Base-by-base conservation (phyloP, 495 filamentous ascomycete genomes). In the Alectoria sarmentosa region DNA sequence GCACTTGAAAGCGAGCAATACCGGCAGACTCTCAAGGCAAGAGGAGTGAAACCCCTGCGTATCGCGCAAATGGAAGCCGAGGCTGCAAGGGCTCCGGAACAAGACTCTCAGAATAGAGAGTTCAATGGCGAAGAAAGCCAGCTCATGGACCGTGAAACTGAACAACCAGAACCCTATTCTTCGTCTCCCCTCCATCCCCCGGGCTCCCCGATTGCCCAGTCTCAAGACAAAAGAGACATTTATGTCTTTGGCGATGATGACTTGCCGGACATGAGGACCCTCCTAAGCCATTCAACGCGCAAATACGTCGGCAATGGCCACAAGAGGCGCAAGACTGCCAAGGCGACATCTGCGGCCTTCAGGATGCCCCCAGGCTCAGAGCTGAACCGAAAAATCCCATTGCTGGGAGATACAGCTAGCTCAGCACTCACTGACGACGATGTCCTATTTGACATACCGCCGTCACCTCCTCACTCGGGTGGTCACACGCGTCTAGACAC, bases 1-100 rank as follows among this genome's bases (percentile, higher is more conserved):
- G 72, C 83, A 3, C 69, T 88, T 8, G 89, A 92, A 68, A 80
- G 80, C 67, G 87, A 80, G n/a, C 82, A 83, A 63, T 90, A 91
- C 70, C 77, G 79, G 28, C 80, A 70, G 11, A 76, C 79, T 13
- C 80, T 90, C 71, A 84, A 81, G 61, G 82, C 82, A 9, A 75
- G 85, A 49, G 88, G 88, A 0, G 65, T 90, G 11, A 83, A 81
- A 64, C 87, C 88, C 1, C 74, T 90, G 41, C 82, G 79, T 57
- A 73, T 89, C 41, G 72, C 75, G 36, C 61, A 69, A 28, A 65
- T 64, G 26, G 55, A 75, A 56, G 64, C 72, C 58, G 60, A 71
- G 15, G 69, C 65, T 58, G 68, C 58, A 62, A 58, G 60, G 49
- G 68, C 44, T 4, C 63, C 72, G 46, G 73, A 77, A n/a, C 76